A percentile compares a stretch with the other conserved stretches of the same genome.
These are phyloP conservation scores for Phytopythium ostracodes DNA, from an alignment of 352 stramenopile species.

Conservation along the genomic window DNA sequence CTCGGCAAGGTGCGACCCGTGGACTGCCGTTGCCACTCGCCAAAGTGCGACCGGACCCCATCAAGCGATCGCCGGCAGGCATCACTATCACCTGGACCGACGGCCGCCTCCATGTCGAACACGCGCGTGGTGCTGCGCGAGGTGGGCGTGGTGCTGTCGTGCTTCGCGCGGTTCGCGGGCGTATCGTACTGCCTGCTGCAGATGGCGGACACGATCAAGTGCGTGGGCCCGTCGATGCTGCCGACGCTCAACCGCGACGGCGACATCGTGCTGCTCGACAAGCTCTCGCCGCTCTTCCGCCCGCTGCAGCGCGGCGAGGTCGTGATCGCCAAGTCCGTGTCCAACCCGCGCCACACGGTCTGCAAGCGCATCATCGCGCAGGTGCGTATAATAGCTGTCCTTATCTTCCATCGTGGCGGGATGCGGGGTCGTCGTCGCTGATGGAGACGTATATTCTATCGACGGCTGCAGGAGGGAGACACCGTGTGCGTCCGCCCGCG, in stretches of 20 bases:
- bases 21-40: not conserved
- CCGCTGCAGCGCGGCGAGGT: conserved; percentile 74
- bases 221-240: conserved; percentile 88
- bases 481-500: conserved; percentile 66
- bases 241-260: conserved; percentile 87
- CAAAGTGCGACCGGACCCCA: not conserved
- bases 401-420: no score
- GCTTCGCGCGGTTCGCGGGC: conserved; percentile 74
- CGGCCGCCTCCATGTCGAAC: not conserved
- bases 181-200: conserved; percentile 71
- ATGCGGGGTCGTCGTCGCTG: not conserved
- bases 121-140: conserved; percentile 26
- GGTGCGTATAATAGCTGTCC: no score
- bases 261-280: conserved; percentile 89
- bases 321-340: conserved; percentile 86
- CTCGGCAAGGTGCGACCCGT: conserved; percentile 1
- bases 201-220: conserved; percentile 79
- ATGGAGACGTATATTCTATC: not conserved
- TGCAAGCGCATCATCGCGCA: conserved; percentile 88
- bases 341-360: conserved; percentile 79
- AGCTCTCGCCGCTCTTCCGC: conserved; percentile 69
- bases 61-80: not conserved
- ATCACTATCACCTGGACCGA: not conserved
- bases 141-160: conserved; percentile 43
- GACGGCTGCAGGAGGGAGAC: conserved; percentile 50